Base-by-base conservation (phyloP, 176 grass and related monocot species). In the Poa annua region DNA sequence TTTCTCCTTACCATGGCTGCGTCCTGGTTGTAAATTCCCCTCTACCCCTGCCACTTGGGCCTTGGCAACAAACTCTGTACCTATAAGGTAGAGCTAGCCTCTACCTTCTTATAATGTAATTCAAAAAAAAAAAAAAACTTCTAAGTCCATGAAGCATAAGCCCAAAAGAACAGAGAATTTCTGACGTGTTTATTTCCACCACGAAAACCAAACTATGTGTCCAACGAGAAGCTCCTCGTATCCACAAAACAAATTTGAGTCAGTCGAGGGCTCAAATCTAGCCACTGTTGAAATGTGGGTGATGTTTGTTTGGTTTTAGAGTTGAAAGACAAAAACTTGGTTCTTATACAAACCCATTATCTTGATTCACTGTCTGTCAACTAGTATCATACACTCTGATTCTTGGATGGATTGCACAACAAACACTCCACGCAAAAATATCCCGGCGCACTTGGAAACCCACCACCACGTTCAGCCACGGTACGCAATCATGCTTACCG, bases 401-500 rank as follows among this genome's bases (percentile, higher is more conserved):
- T 35, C 44, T 32, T 24, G 10, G 38, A 80, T 15, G 25, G 10
- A 80, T 65, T 66, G 77, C 7, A 66, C 6, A 22, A 36, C 29
- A 34, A 64, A 14, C 59, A 49, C 77, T 47, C 44, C 7, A 51
- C 26, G 3, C 44, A 80, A 10, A 80, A 60, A 49, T 7, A 5
- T 74, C 41, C 42, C 16, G 39, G 9, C 11, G 41, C 57, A 65
- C 59, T 33, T 63, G 59, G 38, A 64, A 49, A 65, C 26, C 57
- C 16, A 33, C 76, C 38, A 68, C 20, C 76, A 49, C 59, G 14
- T 84, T 79, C 61, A 76, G 19, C 62, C 76, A 81, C 71, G 12
- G 3, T 41, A 71, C 8, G 15, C 41, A 62, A 53, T 9, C 22
- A 72, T 47, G 41, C 68, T 71, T 25, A 51, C 38, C 42, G 34